Base-by-base conservation (phyloP, 2,329 filamentous ascomycete species). In the Fusarium sp. region DNA sequence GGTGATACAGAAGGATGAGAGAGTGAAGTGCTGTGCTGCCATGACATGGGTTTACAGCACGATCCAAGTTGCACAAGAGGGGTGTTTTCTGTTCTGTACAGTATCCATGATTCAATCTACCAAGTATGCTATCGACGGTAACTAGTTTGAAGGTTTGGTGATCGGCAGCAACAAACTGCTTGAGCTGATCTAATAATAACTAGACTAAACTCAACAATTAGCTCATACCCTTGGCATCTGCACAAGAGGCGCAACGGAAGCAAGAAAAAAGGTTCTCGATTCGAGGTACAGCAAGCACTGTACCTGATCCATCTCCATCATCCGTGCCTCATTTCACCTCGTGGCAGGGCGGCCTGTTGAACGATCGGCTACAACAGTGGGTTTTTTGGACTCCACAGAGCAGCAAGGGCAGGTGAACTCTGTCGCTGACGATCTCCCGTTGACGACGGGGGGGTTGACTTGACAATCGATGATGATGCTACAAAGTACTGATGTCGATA, bases 1-100 rank as follows among this genome's bases (percentile, higher is more conserved):
- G 45, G 67, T 73, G 43, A 67, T 59, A 73, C 70, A 73, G 53
- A 62, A 26, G 43, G 34, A 37, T 37, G 18, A 37, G 18, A 37
- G 34, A 30, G 28, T 30, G 3, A 13, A 13, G 28, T 30, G 12
- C 28, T 30, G 28, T 37, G 10, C 34, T n/a, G 34, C 34, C 34
- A n/a, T 37, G 34, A 37, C 34, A 37, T 37, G 34, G 34, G 18
- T 31, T 37, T 37, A 37, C 34, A 37, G 34, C 34, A 37, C 34
- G 34, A 37, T 37, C 34, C 3, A 37, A 1, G 34, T 37, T 37
- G 34, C 34, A 37, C 34, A 37, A 37, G 34, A 37, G 34, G 34
- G 6, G 18, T 37, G 18, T n/a, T 37, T 37, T 37, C 34, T 11
- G 34, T 37, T 37, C 34, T 11, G 34, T 37, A 37, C 34, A 11